Evolutionary conservation across 2,329 filamentous ascomycete genomes (phyloP).

Genomic region (Hypomyces perniciosus): DNA sequence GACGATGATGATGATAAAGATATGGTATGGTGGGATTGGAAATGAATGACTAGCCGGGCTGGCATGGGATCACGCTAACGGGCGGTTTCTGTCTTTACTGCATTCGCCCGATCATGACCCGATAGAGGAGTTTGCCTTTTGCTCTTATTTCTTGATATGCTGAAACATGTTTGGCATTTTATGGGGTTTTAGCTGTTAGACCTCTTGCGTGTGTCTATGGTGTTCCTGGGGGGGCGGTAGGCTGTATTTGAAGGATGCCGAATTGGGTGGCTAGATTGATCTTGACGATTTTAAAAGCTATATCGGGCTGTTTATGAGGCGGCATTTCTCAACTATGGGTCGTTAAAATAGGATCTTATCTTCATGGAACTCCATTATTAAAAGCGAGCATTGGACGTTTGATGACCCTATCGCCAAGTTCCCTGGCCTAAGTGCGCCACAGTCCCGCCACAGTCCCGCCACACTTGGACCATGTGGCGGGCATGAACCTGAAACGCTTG

Average conservation of each 20-base stretch:
- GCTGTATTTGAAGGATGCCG: neutral
- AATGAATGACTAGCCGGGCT: conserved; percentile 1
- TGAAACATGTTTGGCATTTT: conserved; percentile 13
- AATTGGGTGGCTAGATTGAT: neutral
- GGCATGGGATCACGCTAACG: conserved; percentile 10
- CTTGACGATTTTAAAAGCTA: too few species aligned
- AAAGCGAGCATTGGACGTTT: neutral
- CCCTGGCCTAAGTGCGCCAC: neutral
- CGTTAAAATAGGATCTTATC: neutral
- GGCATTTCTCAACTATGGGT: neutral
- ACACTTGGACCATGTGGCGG: neutral
- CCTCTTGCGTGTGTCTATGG: conserved; percentile 4
- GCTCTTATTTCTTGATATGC: conserved; percentile 12
- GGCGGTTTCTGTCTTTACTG: conserved; percentile 24
- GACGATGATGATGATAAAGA: neutral
- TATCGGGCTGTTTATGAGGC: neutral
- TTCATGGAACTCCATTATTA: too few species aligned
- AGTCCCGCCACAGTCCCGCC: neutral
- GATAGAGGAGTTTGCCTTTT: conserved; percentile 21
- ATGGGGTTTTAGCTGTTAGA: conserved; percentile 3
- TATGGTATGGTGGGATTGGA: neutral
- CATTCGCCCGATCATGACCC: conserved; percentile 19
- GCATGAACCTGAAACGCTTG: neutral
- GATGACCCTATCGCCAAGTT: neutral
- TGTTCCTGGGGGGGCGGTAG: conserved; percentile 3